phyloP scores from a whole-genome alignment of 305 asterid species.

The Fraxinus sp. region DNA sequence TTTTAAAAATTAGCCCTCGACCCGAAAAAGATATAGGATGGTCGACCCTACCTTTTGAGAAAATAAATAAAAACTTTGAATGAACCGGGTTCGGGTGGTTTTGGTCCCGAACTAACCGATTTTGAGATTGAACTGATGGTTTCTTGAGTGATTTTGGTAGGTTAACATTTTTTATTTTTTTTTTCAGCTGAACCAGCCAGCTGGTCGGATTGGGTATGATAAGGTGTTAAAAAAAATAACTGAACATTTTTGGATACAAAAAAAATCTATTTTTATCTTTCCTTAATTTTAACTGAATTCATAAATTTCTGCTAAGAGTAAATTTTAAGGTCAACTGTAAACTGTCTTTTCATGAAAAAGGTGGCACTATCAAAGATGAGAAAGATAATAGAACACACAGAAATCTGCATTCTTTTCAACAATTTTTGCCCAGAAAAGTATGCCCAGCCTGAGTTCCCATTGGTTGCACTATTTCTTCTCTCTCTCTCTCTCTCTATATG shows the following conservation, averaged over 20 bases:
- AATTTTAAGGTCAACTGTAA: not conserved
- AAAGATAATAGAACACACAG: not conserved
- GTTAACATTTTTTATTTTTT: too few relatives aligned
- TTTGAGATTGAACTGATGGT: not conserved
- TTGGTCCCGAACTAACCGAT: not conserved
- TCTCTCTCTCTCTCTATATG: not conserved
- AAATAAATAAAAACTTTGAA: too few relatives aligned
- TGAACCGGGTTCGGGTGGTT: too few relatives aligned
- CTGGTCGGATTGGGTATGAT: not conserved
- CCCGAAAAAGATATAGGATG: not conserved
- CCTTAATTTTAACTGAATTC: not conserved
- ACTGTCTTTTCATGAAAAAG: not conserved
- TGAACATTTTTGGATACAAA: not conserved
- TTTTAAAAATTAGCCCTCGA: too few relatives aligned
- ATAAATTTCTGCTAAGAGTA: not conserved
- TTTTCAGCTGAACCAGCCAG: not conserved
- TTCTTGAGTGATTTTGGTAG: not conserved
- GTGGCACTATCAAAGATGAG: not conserved
- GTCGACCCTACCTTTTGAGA: not conserved
- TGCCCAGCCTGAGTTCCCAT: slow-evolving; percentile 44
- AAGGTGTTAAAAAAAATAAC: not conserved
- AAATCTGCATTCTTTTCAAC: slow-evolving; percentile 8
- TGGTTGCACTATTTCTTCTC: slow-evolving; percentile 29
- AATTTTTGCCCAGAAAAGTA: slow-evolving; percentile 22
- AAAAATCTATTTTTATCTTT: too few relatives aligned